A percentile compares a stretch with the other conserved stretches of the same genome.
These are phyloP conservation scores for Penicillium sp. DNA, from an alignment of 2,329 filamentous ascomycete genomes.

Conservation along the genomic window DNA sequence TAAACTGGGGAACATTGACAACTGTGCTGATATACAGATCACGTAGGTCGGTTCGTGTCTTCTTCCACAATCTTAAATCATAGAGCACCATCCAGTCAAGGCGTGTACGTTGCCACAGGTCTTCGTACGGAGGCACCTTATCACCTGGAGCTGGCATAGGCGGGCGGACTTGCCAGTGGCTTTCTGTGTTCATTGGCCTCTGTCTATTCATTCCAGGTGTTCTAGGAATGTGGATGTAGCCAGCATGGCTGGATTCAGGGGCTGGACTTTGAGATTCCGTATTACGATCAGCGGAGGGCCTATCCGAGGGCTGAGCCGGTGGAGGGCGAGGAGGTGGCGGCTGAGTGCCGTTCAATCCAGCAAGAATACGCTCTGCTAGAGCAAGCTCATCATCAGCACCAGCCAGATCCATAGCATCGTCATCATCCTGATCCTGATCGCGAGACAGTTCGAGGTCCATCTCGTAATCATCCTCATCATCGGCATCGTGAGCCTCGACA, in stretches of 20 bases:
- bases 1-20: slow-evolving; percentile 92
- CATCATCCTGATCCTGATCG: slow-evolving; percentile 42
- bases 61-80: slow-evolving; percentile 95
- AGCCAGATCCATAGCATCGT: slow-evolving; percentile 53
- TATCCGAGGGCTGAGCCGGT: slow-evolving; percentile 29
- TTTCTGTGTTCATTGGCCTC: slow-evolving; percentile 51
- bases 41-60: slow-evolving; percentile 80
- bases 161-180: slow-evolving; percentile 84
- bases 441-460: slow-evolving; percentile 31
- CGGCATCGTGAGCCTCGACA: slow-evolving; percentile 49
- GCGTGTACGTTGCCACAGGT: slow-evolving; percentile 82
- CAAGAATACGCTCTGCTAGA: slow-evolving; percentile 71
- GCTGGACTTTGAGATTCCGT: slow-evolving; percentile 16
- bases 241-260: slow-evolving; percentile 19
- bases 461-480: slow-evolving; percentile 47
- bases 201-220: slow-evolving; percentile 59
- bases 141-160: slow-evolving; percentile 61
- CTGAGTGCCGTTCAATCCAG: slow-evolving; percentile 65
- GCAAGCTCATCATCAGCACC: slow-evolving; percentile 65
- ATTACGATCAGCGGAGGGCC: slow-evolving; percentile 15
- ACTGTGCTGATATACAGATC: slow-evolving; percentile 96
- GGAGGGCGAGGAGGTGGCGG: slow-evolving; percentile 58
- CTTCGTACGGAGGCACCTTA: slow-evolving; percentile 69
- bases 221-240: slow-evolving; percentile 66
- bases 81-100: slow-evolving; percentile 94